These are phyloP conservation scores for Cyclocybe cylindracea DNA, from an alignment of 768 basidiomycete genomes.

Conservation along the genomic window DNA sequence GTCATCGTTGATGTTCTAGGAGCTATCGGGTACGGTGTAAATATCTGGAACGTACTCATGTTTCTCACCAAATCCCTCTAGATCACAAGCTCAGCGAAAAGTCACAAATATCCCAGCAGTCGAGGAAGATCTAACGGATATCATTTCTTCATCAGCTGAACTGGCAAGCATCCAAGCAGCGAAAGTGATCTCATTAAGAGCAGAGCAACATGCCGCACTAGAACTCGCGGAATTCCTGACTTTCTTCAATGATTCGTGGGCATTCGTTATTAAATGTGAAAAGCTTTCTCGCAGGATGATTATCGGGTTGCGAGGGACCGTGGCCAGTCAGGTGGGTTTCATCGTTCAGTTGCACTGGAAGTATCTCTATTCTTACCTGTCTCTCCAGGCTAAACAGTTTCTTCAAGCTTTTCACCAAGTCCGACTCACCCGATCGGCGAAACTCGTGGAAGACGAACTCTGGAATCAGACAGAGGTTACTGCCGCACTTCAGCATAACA, in stretches of 20 bases:
- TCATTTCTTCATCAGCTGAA: constrained; percentile 79
- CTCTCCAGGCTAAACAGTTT: constrained; percentile 77
- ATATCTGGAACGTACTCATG: not conserved
- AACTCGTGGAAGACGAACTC: constrained; percentile 92
- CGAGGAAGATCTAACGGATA: constrained; percentile 72
- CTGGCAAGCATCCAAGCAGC: constrained; percentile 82
- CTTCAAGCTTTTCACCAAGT: constrained; percentile 84
- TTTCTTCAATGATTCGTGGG: constrained; percentile 86
- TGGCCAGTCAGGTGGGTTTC: constrained; percentile 71
- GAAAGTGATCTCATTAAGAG: constrained; percentile 72
- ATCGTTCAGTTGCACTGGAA: not conserved
- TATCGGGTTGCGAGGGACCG: constrained; percentile 83
- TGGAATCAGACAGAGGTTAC: constrained; percentile 86
- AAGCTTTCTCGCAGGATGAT: constrained; percentile 88
- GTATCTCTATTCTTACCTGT: constrained; percentile 8
- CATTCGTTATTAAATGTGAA: constrained; percentile 88
- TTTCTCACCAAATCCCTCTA: constrained; percentile 15
- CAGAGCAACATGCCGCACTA: constrained; percentile 78
- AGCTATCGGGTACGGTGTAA: constrained; percentile 31
- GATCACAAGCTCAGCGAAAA: constrained; percentile 30
- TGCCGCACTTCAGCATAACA: constrained; percentile 62
- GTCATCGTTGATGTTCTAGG: constrained; percentile 63
- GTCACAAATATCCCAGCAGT: constrained; percentile 43
- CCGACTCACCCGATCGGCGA: constrained; percentile 78
- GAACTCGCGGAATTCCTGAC: constrained; percentile 73